Conservation (phyloP, 805 yeast genomes). For the Priceomyces melissophilus region DNA sequence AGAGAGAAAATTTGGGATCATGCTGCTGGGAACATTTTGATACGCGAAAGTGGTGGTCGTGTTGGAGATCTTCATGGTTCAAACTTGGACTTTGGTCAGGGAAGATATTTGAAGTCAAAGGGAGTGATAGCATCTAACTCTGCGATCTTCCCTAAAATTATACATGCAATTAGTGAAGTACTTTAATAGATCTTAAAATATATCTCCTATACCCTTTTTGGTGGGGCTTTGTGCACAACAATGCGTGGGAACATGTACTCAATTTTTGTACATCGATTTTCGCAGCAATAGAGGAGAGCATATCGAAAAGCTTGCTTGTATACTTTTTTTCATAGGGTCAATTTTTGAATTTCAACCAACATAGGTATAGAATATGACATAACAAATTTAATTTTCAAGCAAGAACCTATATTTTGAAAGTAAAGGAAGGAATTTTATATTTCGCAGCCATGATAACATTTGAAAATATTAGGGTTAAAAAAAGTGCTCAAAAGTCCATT, state of each 20-base stretch:
- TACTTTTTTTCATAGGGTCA: too few species aligned
- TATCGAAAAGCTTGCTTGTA: not conserved
- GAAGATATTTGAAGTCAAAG: slow-evolving; percentile 75
- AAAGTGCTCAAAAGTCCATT: too few species aligned
- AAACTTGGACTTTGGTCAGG: slow-evolving; percentile 76
- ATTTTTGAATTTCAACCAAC: too few species aligned
- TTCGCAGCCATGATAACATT: too few species aligned
- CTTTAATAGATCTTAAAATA: not conserved
- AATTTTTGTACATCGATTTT: not conserved
- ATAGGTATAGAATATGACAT: too few species aligned
- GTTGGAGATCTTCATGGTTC: slow-evolving; percentile 81
- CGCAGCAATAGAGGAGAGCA: slow-evolving; percentile 2
- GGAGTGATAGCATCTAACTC: slow-evolving; percentile 87
- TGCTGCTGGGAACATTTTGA: slow-evolving; percentile 88
- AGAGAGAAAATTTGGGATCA: slow-evolving; percentile 99
- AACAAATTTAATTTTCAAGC: too few species aligned
- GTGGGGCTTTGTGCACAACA: not conserved
- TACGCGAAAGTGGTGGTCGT: slow-evolving; percentile 86
- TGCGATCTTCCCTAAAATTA: slow-evolving; percentile 46
- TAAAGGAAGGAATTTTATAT: too few species aligned
- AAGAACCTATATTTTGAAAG: too few species aligned
- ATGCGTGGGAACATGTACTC: not conserved
- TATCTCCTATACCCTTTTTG: not conserved
- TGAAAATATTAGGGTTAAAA: too few species aligned
- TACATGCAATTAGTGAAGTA: slow-evolving; percentile 42